A percentile compares a stretch with the other conserved stretches of the same genome.
Evolutionary conservation across 208 protist genomes (phyloP).

Genomic region (Chromosphaera perkinsii): DNA sequence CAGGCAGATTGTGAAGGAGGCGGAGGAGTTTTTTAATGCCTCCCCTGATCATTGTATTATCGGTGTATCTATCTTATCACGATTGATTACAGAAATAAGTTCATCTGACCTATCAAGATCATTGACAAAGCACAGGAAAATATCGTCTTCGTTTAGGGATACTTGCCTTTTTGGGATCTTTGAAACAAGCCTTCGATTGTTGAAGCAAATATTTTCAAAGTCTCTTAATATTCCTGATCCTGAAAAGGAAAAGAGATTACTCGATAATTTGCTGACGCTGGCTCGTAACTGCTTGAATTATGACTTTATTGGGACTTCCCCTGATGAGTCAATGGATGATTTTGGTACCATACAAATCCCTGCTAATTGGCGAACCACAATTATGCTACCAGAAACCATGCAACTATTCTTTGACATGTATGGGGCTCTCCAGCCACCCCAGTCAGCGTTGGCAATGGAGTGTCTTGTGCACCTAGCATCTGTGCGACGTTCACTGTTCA

Average conservation of each 20-base stretch:
- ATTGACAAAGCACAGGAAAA: slow-evolving; percentile 14
- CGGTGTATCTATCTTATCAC: too few species aligned
- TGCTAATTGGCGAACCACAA: background rate
- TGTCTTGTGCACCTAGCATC: slow-evolving; percentile 8
- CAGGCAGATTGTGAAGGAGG: too few species aligned
- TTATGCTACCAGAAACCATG: background rate
- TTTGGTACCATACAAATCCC: slow-evolving; percentile 20
- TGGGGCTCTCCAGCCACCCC: background rate
- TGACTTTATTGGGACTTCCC: slow-evolving; percentile 31
- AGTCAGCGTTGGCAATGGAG: slow-evolving; percentile 10
- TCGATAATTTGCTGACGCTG: background rate
- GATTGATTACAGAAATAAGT: too few species aligned
- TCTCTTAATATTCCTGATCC: background rate
- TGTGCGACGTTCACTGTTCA: slow-evolving; percentile 22
- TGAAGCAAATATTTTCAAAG: background rate
- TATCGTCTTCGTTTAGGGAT: slow-evolving; percentile 21
- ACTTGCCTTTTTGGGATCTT: slow-evolving; percentile 12
- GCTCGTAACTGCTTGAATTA: slow-evolving; percentile 1
- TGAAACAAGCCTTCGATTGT: background rate
- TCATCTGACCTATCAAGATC: too few species aligned
- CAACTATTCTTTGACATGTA: slow-evolving; percentile 7
- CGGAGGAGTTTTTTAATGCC: too few species aligned
- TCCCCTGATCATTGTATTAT: too few species aligned
- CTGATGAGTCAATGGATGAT: slow-evolving; percentile 26
- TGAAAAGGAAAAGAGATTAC: background rate